phyloP scores from a whole-genome alignment of 768 basidiomycete species.

The Suillus placidus region DNA sequence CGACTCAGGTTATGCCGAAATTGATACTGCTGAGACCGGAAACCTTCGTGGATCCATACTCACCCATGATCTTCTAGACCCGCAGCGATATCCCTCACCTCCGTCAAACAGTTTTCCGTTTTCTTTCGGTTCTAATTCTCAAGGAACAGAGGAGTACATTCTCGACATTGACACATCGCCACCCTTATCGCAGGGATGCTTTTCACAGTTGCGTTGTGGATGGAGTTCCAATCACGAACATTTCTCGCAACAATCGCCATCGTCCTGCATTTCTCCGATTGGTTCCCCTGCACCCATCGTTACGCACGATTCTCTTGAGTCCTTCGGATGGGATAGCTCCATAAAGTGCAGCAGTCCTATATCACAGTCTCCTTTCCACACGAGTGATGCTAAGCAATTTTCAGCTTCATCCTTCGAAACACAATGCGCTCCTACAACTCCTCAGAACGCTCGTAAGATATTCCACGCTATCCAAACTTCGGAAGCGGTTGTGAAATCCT shows the following conservation, averaged over 20 bases:
- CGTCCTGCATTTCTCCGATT: background rate
- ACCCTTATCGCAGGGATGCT: background rate
- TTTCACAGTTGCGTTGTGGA: background rate
- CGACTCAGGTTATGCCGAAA: slow-evolving; percentile 10
- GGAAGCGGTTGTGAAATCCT: background rate
- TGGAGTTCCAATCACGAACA: background rate
- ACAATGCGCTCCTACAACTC: background rate
- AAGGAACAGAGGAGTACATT: slow-evolving; percentile 18
- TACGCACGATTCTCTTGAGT: background rate
- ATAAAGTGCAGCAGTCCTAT: background rate
- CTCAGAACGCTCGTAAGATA: background rate
- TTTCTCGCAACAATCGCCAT: background rate
- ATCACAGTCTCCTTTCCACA: background rate
- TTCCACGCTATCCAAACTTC: background rate
- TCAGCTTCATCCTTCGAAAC: background rate
- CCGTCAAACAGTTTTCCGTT: slow-evolving; percentile 26
- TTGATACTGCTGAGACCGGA: background rate
- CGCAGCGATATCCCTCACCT: slow-evolving; percentile 10
- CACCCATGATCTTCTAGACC: background rate
- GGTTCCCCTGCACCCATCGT: background rate
- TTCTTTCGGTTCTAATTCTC: slow-evolving; percentile 14
- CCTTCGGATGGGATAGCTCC: background rate
- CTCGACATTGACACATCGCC: slow-evolving; percentile 30
- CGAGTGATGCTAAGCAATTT: background rate
- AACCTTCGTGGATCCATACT: background rate